Conservation (phyloP, 2,329 filamentous ascomycete species). For the Talaromyces sp. region DNA sequence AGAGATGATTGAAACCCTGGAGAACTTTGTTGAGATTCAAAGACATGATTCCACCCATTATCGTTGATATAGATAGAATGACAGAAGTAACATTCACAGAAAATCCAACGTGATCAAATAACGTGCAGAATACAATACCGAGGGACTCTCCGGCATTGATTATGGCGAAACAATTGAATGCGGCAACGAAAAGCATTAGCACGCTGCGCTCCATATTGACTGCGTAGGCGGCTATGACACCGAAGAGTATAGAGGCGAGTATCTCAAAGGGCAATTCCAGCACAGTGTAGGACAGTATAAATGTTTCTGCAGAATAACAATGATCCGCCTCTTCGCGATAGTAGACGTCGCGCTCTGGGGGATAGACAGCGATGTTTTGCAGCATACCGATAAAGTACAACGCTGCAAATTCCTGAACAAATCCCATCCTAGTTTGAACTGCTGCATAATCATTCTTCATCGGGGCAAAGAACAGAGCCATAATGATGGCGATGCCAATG, state of each 20-base stretch:
- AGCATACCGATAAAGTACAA: conserved; percentile 57
- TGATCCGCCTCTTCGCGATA: conserved; percentile 73
- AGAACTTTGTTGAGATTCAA: conserved; percentile 66
- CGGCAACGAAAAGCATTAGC: conserved; percentile 63
- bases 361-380: conserved; percentile 73
- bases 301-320: conserved; percentile 68
- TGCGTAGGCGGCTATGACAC: conserved; percentile 61
- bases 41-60: conserved; percentile 68
- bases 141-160: conserved; percentile 72
- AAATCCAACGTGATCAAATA: conserved; percentile 72
- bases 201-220: conserved; percentile 62
- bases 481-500: conserved; percentile 59
- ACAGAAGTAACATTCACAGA: conserved; percentile 70
- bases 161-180: conserved; percentile 69
- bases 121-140: conserved; percentile 76
- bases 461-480: conserved; percentile 69
- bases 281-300: conserved; percentile 66
- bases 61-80: conserved; percentile 66
- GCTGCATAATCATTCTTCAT: conserved; percentile 65
- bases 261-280: conserved; percentile 72
- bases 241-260: conserved; percentile 62
- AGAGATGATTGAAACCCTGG: conserved; percentile 66
- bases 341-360: conserved; percentile 69
- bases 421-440: conserved; percentile 70
- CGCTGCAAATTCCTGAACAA: conserved; percentile 68